Conservation (phyloP, 164 flowering plant species). For the Kalanchoe fedtschenkoi region DNA sequence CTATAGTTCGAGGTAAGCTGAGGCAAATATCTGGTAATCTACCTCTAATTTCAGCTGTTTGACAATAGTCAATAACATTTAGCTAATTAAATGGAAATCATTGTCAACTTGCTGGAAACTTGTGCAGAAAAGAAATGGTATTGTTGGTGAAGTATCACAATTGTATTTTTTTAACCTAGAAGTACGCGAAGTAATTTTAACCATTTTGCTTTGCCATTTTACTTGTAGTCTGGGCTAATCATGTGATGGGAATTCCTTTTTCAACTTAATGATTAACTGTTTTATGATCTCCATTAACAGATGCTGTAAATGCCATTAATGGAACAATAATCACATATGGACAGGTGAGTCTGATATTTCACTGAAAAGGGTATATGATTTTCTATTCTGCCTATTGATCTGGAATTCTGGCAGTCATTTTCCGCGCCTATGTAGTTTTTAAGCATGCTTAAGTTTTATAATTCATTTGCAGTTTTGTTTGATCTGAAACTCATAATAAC, state of each 20-base stretch:
- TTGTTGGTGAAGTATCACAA: not conserved
- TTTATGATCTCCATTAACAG: constrained; percentile 19
- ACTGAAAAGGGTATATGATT: not conserved
- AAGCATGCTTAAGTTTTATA: not conserved
- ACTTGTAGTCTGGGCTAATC: not conserved
- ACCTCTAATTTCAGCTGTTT: not conserved
- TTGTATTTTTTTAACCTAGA: not conserved
- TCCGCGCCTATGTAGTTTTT: not conserved
- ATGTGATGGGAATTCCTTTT: not conserved
- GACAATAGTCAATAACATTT: not conserved
- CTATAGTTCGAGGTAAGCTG: constrained; percentile 55
- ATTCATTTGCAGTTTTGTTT: not conserved
- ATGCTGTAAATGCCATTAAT: constrained; percentile 53
- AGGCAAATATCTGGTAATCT: not conserved
- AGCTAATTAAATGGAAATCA: not conserved
- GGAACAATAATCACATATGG: constrained; percentile 85
- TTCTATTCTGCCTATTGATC: not conserved
- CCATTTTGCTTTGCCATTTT: not conserved
- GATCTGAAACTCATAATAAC: not conserved
- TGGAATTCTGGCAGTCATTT: not conserved
- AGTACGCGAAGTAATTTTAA: not conserved
- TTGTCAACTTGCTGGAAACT: not conserved
- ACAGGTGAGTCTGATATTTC: constrained; percentile 36
- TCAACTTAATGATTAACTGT: not conserved
- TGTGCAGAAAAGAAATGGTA: not conserved